Evolutionary conservation across 805 yeast species (phyloP), one percentile per base, ranked within the genome.

Genomic region (Candida saitoana): DNA sequence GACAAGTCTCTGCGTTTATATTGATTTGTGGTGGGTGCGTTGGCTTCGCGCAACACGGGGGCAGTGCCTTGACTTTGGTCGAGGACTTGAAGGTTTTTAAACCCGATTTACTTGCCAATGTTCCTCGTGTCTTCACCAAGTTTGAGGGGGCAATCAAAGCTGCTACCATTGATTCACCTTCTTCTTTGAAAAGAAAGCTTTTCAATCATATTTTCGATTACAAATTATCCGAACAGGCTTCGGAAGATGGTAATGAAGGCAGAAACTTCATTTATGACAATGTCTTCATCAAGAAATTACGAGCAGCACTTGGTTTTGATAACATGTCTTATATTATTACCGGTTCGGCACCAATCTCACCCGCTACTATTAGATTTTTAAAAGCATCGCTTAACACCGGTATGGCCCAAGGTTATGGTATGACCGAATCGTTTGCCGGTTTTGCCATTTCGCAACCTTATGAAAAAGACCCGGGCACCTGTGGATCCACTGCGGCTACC

Each of bases 301-400:
- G 60, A 30, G 45, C 54, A 57, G 57, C 49, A 49, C 63, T 46
- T 51, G 74, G 54, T 47, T 65, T 51, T 55, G 59, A 62, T 52
- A 53, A 55, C 50, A 47, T 56, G 38, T 18, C 45, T 19, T 49
- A 51, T 20, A 33, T 60, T 43, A 47, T 55, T 36, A 54, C 63
- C 11, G 74, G 91, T 22, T 81, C 87, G n/a, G 89, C 91, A 3
- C 91, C 93, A 18, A 69, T 84, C 45, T 65, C 85, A 17, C 71
- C 76, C 15, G 81, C 76, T 31, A 80, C 88, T 1, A 67, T 82
- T 34, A 59, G 66, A 43, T 84, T 82, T 55, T 60, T 85, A 50
- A 75, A 79, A 50, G 80, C 81, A 12, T 71, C 80, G 2, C 70
- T 84, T 40, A 76, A 76, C 48, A 59, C 76, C 46, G 76, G 73